phyloP scores from a whole-genome alignment of 169 alveolate genomes.

The Plasmodium billcollinsi region DNA sequence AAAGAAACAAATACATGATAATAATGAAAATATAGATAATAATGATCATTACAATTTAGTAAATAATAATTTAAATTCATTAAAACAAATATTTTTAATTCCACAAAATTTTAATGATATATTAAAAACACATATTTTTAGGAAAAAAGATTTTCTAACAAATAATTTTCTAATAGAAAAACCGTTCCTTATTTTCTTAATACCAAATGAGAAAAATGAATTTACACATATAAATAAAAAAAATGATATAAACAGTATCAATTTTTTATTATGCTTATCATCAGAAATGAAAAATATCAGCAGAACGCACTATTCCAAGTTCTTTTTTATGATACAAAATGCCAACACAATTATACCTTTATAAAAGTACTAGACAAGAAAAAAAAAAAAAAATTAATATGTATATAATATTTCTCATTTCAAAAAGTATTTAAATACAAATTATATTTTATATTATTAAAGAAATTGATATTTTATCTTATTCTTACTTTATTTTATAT shows the following conservation, averaged over 20 bases:
- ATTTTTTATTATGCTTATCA: slow-evolving; percentile 53
- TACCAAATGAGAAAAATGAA: slow-evolving; percentile 62
- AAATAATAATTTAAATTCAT: slow-evolving; percentile 2
- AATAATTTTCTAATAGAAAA: slow-evolving; percentile 70
- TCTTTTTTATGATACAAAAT: slow-evolving; percentile 57
- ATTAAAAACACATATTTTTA: slow-evolving; percentile 63
- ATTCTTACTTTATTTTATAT: too few species aligned
- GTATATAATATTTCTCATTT: too few species aligned
- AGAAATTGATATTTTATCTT: too few species aligned
- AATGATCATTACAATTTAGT: not conserved
- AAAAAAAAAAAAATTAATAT: not conserved
- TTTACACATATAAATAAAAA: slow-evolving; percentile 29
- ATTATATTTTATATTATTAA: too few species aligned
- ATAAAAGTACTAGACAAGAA: not conserved
- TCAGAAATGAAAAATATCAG: slow-evolving; percentile 62
- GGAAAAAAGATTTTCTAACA: slow-evolving; percentile 47
- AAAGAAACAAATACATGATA: not conserved
- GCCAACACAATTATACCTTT: slow-evolving; percentile 63
- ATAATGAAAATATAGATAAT: not conserved
- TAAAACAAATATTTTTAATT: slow-evolving; percentile 51
- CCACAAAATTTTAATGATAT: slow-evolving; percentile 73
- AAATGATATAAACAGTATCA: slow-evolving; percentile 10
- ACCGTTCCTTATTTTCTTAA: slow-evolving; percentile 74
- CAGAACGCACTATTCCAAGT: slow-evolving; percentile 44
- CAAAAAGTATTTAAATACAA: too few species aligned